phyloP scores from a whole-genome alignment of 2,329 filamentous ascomycete genomes.

The Claviceps sp. region DNA sequence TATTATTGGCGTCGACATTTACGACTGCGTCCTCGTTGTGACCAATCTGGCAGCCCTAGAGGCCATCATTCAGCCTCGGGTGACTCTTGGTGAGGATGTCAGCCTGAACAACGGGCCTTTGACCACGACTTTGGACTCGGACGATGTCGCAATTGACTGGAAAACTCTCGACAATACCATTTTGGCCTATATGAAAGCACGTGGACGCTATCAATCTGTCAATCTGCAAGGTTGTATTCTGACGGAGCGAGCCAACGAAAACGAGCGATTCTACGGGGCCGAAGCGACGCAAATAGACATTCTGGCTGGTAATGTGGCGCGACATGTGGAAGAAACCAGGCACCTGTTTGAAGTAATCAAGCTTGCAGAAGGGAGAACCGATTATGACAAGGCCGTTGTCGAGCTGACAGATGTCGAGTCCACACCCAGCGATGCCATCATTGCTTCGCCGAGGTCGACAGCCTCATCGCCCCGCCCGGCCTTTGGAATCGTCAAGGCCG shows the following conservation, averaged over 20 bases:
- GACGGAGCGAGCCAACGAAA: conserved; percentile 44
- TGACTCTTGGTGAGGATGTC: conserved; percentile 72
- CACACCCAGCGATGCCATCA: conserved; percentile 60
- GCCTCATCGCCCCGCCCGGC: conserved; percentile 27
- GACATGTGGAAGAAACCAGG: conserved; percentile 39
- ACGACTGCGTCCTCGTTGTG: conserved; percentile 88
- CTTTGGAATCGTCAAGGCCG: conserved; percentile 66
- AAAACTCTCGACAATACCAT: conserved; percentile 41
- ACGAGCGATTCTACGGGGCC: conserved; percentile 43
- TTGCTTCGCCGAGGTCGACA: conserved; percentile 31
- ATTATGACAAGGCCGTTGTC: conserved; percentile 57
- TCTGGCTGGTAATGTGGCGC: conserved; percentile 41
- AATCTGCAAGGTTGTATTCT: conserved; percentile 44
- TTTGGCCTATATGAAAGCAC: conserved; percentile 45
- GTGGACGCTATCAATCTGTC: conserved; percentile 40
- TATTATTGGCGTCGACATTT: conserved; percentile 83
- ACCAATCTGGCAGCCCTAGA: conserved; percentile 77
- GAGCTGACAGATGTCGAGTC: conserved; percentile 50
- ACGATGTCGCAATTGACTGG: conserved; percentile 38
- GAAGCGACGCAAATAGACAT: conserved; percentile 41
- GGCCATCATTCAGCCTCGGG: conserved; percentile 64
- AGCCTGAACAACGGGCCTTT: conserved; percentile 66
- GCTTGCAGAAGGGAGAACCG: conserved; percentile 69
- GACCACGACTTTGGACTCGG: conserved; percentile 33
- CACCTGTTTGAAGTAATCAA: conserved; percentile 72